Evolutionary conservation across 169 alveolate species (phyloP).

Genomic region (Cryptosporidium andersoni): DNA sequence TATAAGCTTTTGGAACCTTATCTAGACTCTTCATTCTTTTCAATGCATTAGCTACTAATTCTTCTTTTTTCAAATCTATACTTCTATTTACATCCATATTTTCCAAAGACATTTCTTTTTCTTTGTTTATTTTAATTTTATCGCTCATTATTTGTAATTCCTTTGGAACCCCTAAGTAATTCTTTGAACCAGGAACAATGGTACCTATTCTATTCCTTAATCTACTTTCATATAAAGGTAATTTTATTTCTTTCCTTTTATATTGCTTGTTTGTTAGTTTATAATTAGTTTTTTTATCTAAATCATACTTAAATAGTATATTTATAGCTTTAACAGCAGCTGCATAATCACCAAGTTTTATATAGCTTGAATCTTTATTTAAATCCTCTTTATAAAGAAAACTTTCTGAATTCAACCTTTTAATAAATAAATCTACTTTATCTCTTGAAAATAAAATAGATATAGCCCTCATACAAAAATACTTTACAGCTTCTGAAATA

Average conservation of each 20-base stretch:
- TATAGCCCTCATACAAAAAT: constrained; percentile 19
- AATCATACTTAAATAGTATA: neutral
- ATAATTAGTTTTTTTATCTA: constrained; percentile 1
- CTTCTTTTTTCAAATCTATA: constrained; percentile 13
- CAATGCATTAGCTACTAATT: constrained; percentile 39
- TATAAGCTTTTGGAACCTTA: neutral
- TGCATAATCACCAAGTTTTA: constrained; percentile 9
- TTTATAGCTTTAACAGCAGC: neutral
- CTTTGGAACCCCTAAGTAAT: constrained; percentile 13
- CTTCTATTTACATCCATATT: neutral
- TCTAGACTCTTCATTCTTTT: constrained; percentile 16
- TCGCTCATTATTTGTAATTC: constrained; percentile 24
- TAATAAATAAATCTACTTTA: neutral
- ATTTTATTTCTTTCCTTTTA: neutral
- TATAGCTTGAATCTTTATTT: neutral
- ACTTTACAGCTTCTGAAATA: constrained; percentile 20
- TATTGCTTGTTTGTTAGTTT: neutral
- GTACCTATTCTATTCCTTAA: constrained; percentile 47
- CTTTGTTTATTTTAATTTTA: neutral
- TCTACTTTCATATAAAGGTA: constrained; percentile 44
- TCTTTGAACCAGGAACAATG: constrained; percentile 3
- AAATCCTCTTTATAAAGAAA: neutral
- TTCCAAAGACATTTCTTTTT: neutral
- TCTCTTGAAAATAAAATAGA: constrained; percentile 5
- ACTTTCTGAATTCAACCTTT: neutral